Evolutionary conservation across 371 early-diverging fungal species (phyloP), one percentile per base, ranked within the genome.

Genomic region (Conidiobolus incongruus): DNA sequence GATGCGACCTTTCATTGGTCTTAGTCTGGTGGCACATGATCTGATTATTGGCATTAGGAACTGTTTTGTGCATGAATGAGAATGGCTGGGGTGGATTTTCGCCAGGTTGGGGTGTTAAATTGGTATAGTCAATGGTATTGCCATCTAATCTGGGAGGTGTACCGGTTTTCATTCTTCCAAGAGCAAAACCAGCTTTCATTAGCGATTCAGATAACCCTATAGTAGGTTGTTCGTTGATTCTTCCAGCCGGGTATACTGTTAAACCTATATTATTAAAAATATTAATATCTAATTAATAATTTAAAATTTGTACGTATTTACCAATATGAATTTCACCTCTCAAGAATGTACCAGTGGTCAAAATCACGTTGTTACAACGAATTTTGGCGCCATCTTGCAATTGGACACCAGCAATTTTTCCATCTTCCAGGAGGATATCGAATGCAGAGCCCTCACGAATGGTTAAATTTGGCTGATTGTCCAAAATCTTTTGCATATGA

Each of bases 341-440:
- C 38, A 85, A 60, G 50, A 85, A 85, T 11, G 86, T 85, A 13
- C 86, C 86, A 2, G 86, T 85, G 1, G 85, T 82, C 13, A 85
- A 77, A 0, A 85, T 62, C 2, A 85, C 75, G 37, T 72, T 75
- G 2, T 67, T 63, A n/a, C 81, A 65, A 45, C 63, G 56, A 29
- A 83, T 70, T 3, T 65, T 54, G 36, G 76, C 70, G 12, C 81
- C 78, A 29, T 64, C 61, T 26, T 73, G 75, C 72, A 53, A 19
- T 4, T 12, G 15, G 20, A 33, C 22, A 11, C 34, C 30, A 22
- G 3, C 19, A 36, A 44, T 31, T 17, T 29, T 38, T 26, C 51
- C 38, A 24, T 55, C 40, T 5, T 55, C 48, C 10, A 78, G 52
- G 7, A 82, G 47, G 28, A 84, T 55, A 54, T 85, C 82, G 0